A percentile compares a stretch with the other conserved stretches of the same genome.
These are phyloP conservation scores for Fragaria vesca DNA, from an alignment of 306 rosid species.

Conservation along the genomic window DNA sequence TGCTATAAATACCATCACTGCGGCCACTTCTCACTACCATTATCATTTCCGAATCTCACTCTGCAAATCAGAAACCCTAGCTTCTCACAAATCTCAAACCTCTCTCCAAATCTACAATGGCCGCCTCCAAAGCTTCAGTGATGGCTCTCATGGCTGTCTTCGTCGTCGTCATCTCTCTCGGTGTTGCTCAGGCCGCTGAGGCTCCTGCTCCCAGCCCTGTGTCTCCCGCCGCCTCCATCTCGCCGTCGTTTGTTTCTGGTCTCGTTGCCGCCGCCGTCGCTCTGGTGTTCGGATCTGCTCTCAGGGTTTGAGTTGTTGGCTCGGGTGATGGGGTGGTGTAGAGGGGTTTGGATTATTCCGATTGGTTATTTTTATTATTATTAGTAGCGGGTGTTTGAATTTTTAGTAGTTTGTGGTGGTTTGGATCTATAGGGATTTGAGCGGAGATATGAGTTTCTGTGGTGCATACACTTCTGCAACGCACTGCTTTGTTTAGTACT, in stretches of 20 bases:
- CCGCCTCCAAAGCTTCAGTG: slow-evolving; percentile 39
- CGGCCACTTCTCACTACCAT: not conserved
- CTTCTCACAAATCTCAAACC: not conserved
- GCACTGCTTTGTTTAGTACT: slow-evolving; percentile 16
- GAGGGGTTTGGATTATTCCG: slow-evolving; percentile 23
- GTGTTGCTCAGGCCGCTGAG: slow-evolving; percentile 44
- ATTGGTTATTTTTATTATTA: slow-evolving; percentile 2
- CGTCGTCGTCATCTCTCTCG: slow-evolving; percentile 40
- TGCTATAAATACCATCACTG: slow-evolving; percentile 32
- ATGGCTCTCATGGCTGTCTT: slow-evolving; percentile 44
- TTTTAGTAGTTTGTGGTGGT: slow-evolving; percentile 1
- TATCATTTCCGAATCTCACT: not conserved
- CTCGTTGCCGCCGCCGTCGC: slow-evolving; percentile 43
- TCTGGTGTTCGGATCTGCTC: slow-evolving; percentile 66
- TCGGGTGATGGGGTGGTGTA: slow-evolving; percentile 18
- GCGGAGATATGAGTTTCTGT: not conserved
- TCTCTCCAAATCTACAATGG: slow-evolving; percentile 39
- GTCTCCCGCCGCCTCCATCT: slow-evolving; percentile 47
- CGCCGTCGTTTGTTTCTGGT: slow-evolving; percentile 56
- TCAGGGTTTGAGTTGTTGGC: slow-evolving; percentile 44
- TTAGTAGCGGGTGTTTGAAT: not conserved
- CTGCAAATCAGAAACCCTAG: slow-evolving; percentile 25
- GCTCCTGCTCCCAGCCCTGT: slow-evolving; percentile 80
- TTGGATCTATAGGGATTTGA: slow-evolving; percentile 19
- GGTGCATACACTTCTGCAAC: slow-evolving; percentile 14